Evolutionary conservation across 768 basidiomycete genomes (phyloP).

Genomic region (Boletus vermiculosoides): DNA sequence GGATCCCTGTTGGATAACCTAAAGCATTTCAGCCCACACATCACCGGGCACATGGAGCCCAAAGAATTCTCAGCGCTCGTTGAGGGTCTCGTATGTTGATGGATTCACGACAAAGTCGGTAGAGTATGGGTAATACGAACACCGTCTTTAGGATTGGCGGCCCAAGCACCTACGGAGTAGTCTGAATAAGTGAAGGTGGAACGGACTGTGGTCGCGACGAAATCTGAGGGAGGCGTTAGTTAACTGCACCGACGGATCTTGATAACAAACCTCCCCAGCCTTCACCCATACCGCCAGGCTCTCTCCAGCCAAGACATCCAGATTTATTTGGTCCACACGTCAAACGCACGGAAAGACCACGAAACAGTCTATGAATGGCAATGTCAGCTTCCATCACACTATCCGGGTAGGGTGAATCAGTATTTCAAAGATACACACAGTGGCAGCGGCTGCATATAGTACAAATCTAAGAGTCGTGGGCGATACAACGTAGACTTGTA

Average conservation of each 20-base stretch:
- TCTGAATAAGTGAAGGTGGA: slow-evolving; percentile 70
- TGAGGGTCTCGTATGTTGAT: slow-evolving; percentile 86
- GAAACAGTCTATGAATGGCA: too few species aligned
- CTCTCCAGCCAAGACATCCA: slow-evolving; percentile 91
- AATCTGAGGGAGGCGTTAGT: slow-evolving; percentile 44
- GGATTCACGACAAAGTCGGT: slow-evolving; percentile 80
- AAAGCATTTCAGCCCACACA: too few species aligned
- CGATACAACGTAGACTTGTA: too few species aligned
- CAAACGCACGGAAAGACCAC: too few species aligned
- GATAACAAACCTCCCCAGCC: slow-evolving; percentile 71
- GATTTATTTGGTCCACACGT: slow-evolving; percentile 53
- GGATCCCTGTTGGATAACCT: slow-evolving; percentile 67
- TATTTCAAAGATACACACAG: too few species aligned
- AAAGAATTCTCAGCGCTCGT: too few species aligned
- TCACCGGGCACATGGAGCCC: too few species aligned
- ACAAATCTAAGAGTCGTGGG: too few species aligned
- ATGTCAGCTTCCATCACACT: too few species aligned
- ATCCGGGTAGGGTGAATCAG: too few species aligned
- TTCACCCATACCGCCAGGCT: slow-evolving; percentile 63
- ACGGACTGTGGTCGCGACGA: slow-evolving; percentile 83
- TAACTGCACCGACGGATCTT: too few species aligned
- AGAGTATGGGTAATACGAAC: slow-evolving; percentile 89
- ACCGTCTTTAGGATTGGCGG: slow-evolving; percentile 69
- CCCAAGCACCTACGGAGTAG: slow-evolving; percentile 91
- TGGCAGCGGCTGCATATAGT: too few species aligned